phyloP scores from a whole-genome alignment of 257 asterid genomes.

The Cruciata laevipes region DNA sequence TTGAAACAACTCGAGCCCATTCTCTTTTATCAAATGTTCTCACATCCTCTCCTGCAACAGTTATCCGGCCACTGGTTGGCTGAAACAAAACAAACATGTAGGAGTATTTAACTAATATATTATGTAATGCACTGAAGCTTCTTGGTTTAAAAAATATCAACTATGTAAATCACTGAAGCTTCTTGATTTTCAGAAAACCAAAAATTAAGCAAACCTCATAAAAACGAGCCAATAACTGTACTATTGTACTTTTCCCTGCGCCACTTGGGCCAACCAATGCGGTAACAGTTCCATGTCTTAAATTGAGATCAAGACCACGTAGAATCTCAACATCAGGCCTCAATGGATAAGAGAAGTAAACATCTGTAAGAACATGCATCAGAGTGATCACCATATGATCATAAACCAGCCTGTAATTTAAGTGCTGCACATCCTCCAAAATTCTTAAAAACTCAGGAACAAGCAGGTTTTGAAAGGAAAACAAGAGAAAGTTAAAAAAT shows the following conservation, averaged over 20 bases:
- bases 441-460: conserved; percentile 3
- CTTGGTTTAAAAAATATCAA: background rate
- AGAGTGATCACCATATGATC: background rate
- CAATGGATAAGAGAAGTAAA: conserved; percentile 83
- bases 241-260: conserved; percentile 95
- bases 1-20: conserved; percentile 90
- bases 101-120: background rate
- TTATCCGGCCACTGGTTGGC: conserved; percentile 87
- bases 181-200: background rate
- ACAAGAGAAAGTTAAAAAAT: background rate
- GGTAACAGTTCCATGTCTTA: conserved; percentile 78
- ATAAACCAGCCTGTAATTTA: background rate
- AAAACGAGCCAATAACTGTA: conserved; percentile 89
- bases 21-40: conserved; percentile 87
- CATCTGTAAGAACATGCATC: conserved; percentile 42
- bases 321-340: conserved; percentile 90
- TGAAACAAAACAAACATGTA: conserved; percentile 28
- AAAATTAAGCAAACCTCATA: conserved; percentile 53
- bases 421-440: background rate
- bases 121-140: background rate
- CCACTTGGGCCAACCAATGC: conserved; percentile 98
- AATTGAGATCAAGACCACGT: conserved; percentile 63
- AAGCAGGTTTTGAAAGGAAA: background rate
- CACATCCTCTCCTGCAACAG: conserved; percentile 95
- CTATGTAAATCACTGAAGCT: background rate